Evolutionary conservation across 1,284 basidiomycete genomes (phyloP), one percentile per base, ranked within the genome.

Genomic region (Melampsora americana): DNA sequence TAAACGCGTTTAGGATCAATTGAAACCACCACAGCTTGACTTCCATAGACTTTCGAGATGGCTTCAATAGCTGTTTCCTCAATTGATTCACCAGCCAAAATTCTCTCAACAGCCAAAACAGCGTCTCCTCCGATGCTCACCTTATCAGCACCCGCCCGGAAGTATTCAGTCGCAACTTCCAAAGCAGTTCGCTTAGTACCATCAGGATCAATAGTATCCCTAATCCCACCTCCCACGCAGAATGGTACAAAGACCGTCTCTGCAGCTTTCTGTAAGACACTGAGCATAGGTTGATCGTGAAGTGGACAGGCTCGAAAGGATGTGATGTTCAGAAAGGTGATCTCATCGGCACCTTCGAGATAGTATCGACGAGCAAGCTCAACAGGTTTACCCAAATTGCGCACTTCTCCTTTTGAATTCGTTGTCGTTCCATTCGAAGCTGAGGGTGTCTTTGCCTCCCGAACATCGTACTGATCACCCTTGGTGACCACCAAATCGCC

Each of bases 401-500:
- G 90, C 6, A 99, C 96, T 4, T 90, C 89, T 46, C 93, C 80
- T 59, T 79, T 79, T 12, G 39, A 42, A 56, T 56, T 56, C 6
- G 77, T 61, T 18, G 83, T 62, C 26, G 30, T 80, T 80, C 14
- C 84, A 81, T 81, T 90, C 92, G 64, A 30, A 50, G 71, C 66
- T 5, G 76, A 44, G 11, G 78, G 71, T 23, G 53, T 23, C 23
- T 79, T 79, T 67, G 81, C 80, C 83, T 98, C 95, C 75, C 95
- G 91, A 18, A 98, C 95, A 82, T 98, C 93, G 85, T 99, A 99
- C 82, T 96, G 95, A 84, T 99, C 96, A 73, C 96, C 96, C 85
- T 99, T 99, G 66, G 96, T 99, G 1, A 99, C 96, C 76, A 99
- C 95, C 69, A 99, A 89, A 83, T 99, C 96, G 62, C 96, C 96